A percentile compares a stretch with the other conserved stretches of the same genome.
Conservation (phyloP, 2,329 filamentous ascomycete species). For the Alternaria gaisen region DNA sequence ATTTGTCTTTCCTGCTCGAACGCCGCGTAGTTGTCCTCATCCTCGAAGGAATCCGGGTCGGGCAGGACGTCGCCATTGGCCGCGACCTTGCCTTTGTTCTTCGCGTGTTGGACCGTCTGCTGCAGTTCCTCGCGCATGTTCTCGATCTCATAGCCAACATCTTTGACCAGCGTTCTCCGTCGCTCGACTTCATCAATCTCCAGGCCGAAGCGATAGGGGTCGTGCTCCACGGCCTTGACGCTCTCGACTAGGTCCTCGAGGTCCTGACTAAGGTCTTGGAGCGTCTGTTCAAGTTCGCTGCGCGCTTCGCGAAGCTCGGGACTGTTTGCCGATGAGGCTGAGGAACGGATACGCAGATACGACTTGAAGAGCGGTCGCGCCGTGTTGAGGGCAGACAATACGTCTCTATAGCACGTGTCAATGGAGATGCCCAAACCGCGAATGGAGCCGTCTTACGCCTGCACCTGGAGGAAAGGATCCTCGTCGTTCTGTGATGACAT, state of each 20-base stretch:
- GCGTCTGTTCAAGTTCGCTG: slow-evolving; percentile 79
- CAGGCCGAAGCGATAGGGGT: slow-evolving; percentile 87
- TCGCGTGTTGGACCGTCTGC: slow-evolving; percentile 61
- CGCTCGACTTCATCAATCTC: slow-evolving; percentile 82
- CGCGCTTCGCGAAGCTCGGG: slow-evolving; percentile 69
- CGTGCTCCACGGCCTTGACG: slow-evolving; percentile 84
- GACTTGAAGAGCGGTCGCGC: slow-evolving; percentile 90
- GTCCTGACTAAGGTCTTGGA: slow-evolving; percentile 79
- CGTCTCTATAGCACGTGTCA: slow-evolving; percentile 71
- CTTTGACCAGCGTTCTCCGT: slow-evolving; percentile 81
- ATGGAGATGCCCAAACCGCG: slow-evolving; percentile 18
- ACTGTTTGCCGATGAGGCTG: slow-evolving; percentile 74
- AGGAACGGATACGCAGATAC: slow-evolving; percentile 93
- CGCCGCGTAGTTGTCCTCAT: slow-evolving; percentile 72
- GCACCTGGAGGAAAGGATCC: slow-evolving; percentile 62
- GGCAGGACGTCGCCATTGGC: slow-evolving; percentile 62
- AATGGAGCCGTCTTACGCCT: slow-evolving; percentile 49
- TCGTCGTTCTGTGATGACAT: slow-evolving; percentile 52
- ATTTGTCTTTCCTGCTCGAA: slow-evolving; percentile 92
- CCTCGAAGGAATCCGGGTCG: slow-evolving; percentile 67
- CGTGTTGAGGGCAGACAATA: slow-evolving; percentile 80
- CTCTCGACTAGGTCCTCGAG: slow-evolving; percentile 87
- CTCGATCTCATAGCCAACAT: slow-evolving; percentile 88
- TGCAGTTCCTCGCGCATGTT: slow-evolving; percentile 86
- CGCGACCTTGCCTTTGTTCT: slow-evolving; percentile 49